phyloP scores from a whole-genome alignment of 768 basidiomycete genomes.

The Chiua virens region DNA sequence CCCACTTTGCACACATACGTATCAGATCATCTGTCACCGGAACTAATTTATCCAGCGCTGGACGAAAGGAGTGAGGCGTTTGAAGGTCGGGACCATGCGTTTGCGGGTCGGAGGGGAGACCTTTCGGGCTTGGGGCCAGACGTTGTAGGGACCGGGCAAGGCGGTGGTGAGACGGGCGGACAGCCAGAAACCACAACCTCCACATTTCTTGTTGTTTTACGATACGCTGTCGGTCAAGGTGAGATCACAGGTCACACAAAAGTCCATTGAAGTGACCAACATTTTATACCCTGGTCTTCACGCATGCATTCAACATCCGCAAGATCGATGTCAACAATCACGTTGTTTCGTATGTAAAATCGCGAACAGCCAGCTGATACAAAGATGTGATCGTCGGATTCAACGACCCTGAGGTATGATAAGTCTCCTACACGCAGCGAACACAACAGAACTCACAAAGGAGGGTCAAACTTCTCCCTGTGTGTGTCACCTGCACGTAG shows the following conservation, averaged over 20 bases:
- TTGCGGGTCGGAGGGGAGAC: no score
- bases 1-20: constrained; percentile 5
- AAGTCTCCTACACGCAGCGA: neutral
- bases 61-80: no score
- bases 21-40: constrained; percentile 7
- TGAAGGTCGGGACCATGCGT: neutral
- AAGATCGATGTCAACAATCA: neutral
- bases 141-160: neutral
- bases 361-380: neutral
- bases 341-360: neutral
- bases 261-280: constrained; percentile 1
- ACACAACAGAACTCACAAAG: constrained; percentile 6
- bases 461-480: neutral
- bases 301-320: neutral
- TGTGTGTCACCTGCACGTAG: neutral
- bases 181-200: constrained; percentile 7
- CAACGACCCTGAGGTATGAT: constrained; percentile 3
- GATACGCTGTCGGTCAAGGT: constrained; percentile 11
- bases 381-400: neutral
- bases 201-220: constrained; percentile 1
- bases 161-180: no score
- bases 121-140: no score
- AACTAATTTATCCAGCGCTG: neutral
- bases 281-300: neutral
- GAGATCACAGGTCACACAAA: neutral